Percentiles rank a stretch among this genome's conserved stretches.
phyloP scores from a whole-genome alignment of 148 eudicot genomes.

The Rhododendron ovatum region DNA sequence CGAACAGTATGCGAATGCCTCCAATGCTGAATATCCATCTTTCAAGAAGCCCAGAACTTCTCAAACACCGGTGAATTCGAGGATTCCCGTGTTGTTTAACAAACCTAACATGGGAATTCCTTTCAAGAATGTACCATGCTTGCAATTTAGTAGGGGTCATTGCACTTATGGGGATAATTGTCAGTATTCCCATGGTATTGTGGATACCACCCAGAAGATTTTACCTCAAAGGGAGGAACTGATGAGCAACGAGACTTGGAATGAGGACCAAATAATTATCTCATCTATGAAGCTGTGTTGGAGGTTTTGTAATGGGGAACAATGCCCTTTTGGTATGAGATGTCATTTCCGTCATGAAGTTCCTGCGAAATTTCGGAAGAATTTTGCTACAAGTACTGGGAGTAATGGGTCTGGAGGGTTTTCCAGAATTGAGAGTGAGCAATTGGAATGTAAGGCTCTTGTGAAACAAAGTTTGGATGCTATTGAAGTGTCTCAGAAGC shows the following conservation, averaged over 20 bases:
- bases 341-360: slow-evolving; percentile 20
- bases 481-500: not conserved
- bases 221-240: not conserved
- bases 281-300: not conserved
- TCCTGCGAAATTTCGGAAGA: slow-evolving; percentile 4
- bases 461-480: not conserved
- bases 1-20: not conserved
- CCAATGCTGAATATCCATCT: not conserved
- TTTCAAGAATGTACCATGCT: slow-evolving; percentile 16
- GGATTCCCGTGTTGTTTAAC: not conserved
- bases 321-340: slow-evolving; percentile 16
- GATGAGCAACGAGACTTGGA: not conserved
- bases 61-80: slow-evolving; percentile 2
- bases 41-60: slow-evolving; percentile 20
- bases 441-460: not conserved
- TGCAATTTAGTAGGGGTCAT: slow-evolving; percentile 19
- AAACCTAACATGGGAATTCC: not conserved
- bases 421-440: slow-evolving; percentile 4
- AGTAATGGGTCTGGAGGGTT: slow-evolving; percentile 4
- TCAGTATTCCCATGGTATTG: slow-evolving; percentile 21
- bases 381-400: not conserved
- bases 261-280: not conserved
- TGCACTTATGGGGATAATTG: slow-evolving; percentile 29
- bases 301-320: slow-evolving; percentile 12
- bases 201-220: slow-evolving; percentile 3